A percentile compares a stretch with the other conserved stretches of the same genome.
These are phyloP conservation scores for Starmera caribaea DNA, from an alignment of 805 yeast genomes.

Conservation along the genomic window DNA sequence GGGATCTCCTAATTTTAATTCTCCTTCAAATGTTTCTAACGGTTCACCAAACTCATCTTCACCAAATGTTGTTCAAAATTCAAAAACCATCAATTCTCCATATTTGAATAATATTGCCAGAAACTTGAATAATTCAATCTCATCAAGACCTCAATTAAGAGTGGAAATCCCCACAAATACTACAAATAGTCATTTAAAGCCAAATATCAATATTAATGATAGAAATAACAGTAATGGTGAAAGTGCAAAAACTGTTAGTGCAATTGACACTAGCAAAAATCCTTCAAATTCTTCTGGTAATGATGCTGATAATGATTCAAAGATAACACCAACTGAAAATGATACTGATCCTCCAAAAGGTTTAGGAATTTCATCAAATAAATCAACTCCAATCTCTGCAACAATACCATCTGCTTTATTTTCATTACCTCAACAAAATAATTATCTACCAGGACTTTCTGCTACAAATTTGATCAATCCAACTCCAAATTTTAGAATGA, in stretches of 20 bases:
- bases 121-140: slow-evolving; percentile 13
- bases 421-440: slow-evolving; percentile 20
- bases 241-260: slow-evolving; percentile 7
- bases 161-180: slow-evolving; percentile 15
- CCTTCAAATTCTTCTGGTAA: slow-evolving; percentile 1
- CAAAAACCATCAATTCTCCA: background rate
- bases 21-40: background rate
- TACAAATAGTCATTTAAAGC: too few relatives aligned
- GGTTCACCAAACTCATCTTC: slow-evolving; percentile 3
- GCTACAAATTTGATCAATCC: background rate
- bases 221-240: background rate
- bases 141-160: slow-evolving; percentile 16
- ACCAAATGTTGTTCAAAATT: slow-evolving; percentile 4
- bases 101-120: slow-evolving; percentile 10
- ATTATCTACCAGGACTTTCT: slow-evolving; percentile 11
- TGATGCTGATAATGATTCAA: slow-evolving; percentile 6
- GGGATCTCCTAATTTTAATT: background rate
- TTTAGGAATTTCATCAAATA: slow-evolving; percentile 10
- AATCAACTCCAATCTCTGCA: slow-evolving; percentile 22
- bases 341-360: slow-evolving; percentile 8
- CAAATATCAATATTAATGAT: too few relatives aligned
- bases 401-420: slow-evolving; percentile 23
- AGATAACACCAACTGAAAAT: slow-evolving; percentile 1
- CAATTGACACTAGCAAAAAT: slow-evolving; percentile 7
- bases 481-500: slow-evolving; percentile 12